phyloP scores from a whole-genome alignment of 2,329 filamentous ascomycete genomes.

The Stagonosporopsis vannaccii region DNA sequence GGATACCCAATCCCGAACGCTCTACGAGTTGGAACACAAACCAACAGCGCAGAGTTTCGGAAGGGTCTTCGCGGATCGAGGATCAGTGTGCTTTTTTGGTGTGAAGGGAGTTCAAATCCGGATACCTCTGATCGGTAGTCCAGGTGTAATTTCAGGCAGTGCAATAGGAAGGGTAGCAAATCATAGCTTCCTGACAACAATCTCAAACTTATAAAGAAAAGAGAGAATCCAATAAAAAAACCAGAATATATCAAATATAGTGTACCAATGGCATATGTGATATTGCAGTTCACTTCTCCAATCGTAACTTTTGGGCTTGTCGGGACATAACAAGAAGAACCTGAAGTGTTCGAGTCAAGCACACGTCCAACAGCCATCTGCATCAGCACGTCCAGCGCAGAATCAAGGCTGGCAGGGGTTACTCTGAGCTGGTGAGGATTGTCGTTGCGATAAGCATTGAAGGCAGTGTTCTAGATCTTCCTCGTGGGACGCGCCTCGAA shows the following conservation, averaged over 20 bases:
- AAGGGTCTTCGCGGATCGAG: constrained; percentile 8
- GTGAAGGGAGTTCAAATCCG: constrained; percentile 4
- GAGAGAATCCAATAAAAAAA: not conserved
- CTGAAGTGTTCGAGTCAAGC: too few relatives aligned
- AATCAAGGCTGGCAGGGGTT: not conserved
- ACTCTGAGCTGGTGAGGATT: constrained; percentile 7
- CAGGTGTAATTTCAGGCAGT: constrained; percentile 1
- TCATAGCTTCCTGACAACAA: not conserved
- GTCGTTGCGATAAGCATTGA: constrained; percentile 49
- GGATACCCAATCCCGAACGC: constrained; percentile 4
- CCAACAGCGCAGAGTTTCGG: constrained; percentile 10
- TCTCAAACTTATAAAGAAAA: not conserved
- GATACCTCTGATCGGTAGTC: not conserved
- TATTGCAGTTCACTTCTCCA: too few relatives aligned
- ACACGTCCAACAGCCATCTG: not conserved
- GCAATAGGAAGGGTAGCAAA: not conserved
- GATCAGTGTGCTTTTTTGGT: not conserved
- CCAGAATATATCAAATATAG: not conserved
- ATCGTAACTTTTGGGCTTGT: too few relatives aligned
- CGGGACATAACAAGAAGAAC: too few relatives aligned
- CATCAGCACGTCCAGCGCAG: not conserved
- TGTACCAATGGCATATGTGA: not conserved
- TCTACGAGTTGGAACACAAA: constrained; percentile 3
- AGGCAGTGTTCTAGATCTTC: constrained; percentile 38
- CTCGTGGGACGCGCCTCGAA: constrained; percentile 23